Base-by-base conservation (phyloP, 352 stramenopile genomes). In the Pythium aquatile region DNA sequence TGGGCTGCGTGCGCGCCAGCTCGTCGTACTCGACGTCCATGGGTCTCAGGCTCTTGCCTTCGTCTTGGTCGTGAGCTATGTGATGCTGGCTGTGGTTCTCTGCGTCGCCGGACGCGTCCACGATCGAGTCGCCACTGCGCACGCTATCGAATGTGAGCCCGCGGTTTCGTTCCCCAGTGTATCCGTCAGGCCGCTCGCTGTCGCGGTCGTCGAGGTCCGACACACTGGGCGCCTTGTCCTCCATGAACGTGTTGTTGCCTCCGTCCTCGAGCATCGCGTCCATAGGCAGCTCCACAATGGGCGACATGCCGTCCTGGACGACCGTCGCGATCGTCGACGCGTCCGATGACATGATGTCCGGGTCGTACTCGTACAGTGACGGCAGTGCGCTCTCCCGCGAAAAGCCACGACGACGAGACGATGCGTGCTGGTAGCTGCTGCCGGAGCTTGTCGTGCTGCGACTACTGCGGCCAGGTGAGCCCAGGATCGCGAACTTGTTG, bases 311-410 rank as follows among this genome's bases (percentile, higher is more conserved):
- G 32, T 73, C 73, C 0, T 71, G 69, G 49, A 68, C 78, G 39
- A 68, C 59, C 51, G 67, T 81, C 57, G 72, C 78, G 7, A 69
- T 67, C 9, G 76, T 77, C 5, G 78, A 80, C 52, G 76, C 48
- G 55, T 85, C 72, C 4, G 74, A 76, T 24, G 69, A 59, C 57
- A 46, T 58, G 68, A 40, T 58, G 49, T 67, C 66, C 26, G 33
- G 73, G 49, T 87, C 79, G 62, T 86, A 89, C 63, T 92, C 83
- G 56, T 80, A 63, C 54, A 92, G 68, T n/a, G 79, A 86, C 46
- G 81, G 82, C 26, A 92, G 72, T 46, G 79, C 69, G 29, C 74
- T 65, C 13, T 70, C 67, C 1, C 54, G 42, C 1, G 67, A 70
- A 20, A 74, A 74, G 20, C 67, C 67, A 20, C 68, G 77, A 5